phyloP scores from a whole-genome alignment of 148 eudicot species.

The Nepenthes gracilis region DNA sequence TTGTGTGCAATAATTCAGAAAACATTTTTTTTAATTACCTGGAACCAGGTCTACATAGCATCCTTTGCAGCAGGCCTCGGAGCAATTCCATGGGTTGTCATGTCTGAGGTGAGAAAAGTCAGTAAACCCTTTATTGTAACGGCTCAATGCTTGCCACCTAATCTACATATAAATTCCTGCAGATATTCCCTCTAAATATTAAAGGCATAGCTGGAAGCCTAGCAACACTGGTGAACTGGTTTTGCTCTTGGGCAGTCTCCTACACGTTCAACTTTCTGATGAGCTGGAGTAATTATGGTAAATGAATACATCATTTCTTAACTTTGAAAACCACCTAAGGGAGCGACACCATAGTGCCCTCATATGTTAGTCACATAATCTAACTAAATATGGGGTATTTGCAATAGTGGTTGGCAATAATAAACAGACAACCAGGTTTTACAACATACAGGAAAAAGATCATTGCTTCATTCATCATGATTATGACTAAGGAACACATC shows the following conservation, averaged over 20 bases:
- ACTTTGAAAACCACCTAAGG: neutral
- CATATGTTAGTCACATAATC: neutral
- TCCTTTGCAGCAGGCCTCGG: conserved; percentile 87
- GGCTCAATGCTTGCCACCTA: neutral
- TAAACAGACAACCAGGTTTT: too few relatives aligned
- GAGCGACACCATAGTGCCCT: neutral
- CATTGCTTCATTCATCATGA: too few relatives aligned
- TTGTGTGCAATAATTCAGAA: neutral
- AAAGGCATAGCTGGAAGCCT: conserved; percentile 4
- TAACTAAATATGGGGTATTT: too few relatives aligned
- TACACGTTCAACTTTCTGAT: conserved; percentile 5
- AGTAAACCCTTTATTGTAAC: neutral
- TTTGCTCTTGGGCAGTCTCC: conserved; percentile 3
- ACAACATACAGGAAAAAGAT: too few relatives aligned
- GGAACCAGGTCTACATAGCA: conserved; percentile 57
- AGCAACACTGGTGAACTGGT: conserved; percentile 4
- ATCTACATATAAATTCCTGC: neutral
- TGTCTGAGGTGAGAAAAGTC: conserved; percentile 67
- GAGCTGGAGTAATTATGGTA: conserved; percentile 2
- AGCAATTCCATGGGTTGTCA: conserved; percentile 87
- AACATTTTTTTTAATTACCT: neutral
- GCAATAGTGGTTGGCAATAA: too few relatives aligned
- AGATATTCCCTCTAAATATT: conserved; percentile 2
- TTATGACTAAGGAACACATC: neutral
- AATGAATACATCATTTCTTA: neutral